Evolutionary conservation across 805 yeast species (phyloP), one percentile per base, ranked within the genome.

Genomic region (Martiniozyma abietophila): DNA sequence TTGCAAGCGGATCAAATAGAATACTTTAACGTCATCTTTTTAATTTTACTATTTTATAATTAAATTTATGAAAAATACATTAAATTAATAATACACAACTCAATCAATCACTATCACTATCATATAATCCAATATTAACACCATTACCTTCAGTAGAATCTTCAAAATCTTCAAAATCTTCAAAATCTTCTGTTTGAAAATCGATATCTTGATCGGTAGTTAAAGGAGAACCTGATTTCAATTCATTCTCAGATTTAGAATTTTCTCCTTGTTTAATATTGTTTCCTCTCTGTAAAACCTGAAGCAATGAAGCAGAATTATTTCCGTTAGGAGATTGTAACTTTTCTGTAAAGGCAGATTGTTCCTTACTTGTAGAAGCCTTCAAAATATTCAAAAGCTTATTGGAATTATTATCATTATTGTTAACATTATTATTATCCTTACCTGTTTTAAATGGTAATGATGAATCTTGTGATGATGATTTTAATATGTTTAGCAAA

Each of bases 171-270:
- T 35, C 39, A 22, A 36, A 41, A 14, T 49, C 51, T 19, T 49
- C 52, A 30, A 44, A 44, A 32, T 49, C 53, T 19, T 48, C 48
- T 16, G 43, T 39, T 8, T 20, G 28, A 7, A 14, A 31, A 7
- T 25, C 23, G 5, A n/a, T 26, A 10, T 6, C 23, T 19, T 28
- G 25, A 7, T 19, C 9, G 18, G 20, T 28, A 11, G 26, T 14
- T 6, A n/a, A 18, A 10, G 27, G 27, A 11, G 23, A 8, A 18
- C 18, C 22, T 12, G 15, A 21, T 9, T 18, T 22, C 6, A 7
- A 12, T 15, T 27, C 30, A 4, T 18, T 17, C 8, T 27, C 30
- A 17, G 16, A 11, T 9, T 15, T 20, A 7, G 16, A 18, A 8
- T 26, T n/a, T 9, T 26, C 29, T 17, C 18, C 29, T 18, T 26